Percentiles rank a stretch among this genome's conserved stretches.
Conservation (phyloP, 148 eudicot genomes). For the Fallopia convolvulus region DNA sequence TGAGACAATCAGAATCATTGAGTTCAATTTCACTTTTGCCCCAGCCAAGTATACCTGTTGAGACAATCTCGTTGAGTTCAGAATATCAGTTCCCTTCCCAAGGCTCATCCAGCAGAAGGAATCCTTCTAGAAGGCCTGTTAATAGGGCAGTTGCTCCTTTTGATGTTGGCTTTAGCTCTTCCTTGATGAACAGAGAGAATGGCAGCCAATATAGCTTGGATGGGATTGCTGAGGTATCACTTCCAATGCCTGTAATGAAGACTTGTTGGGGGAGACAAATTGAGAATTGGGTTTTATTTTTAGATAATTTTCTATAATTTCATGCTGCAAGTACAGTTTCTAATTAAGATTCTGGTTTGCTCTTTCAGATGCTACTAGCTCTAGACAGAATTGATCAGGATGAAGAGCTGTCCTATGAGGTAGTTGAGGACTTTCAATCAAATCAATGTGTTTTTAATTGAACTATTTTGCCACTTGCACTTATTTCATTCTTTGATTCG, state of each 20-base stretch:
- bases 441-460: neutral
- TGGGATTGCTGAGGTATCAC: slow-evolving; percentile 82
- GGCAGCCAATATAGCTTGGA: slow-evolving; percentile 46
- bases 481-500: slow-evolving; percentile 11
- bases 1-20: slow-evolving; percentile 22
- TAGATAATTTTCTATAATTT: neutral
- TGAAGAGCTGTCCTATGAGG: slow-evolving; percentile 78
- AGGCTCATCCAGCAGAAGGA: slow-evolving; percentile 25
- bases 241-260: slow-evolving; percentile 2
- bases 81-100: slow-evolving; percentile 23
- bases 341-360: slow-evolving; percentile 3
- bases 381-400: slow-evolving; percentile 82
- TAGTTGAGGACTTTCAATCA: slow-evolving; percentile 16
- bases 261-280: slow-evolving; percentile 8
- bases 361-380: slow-evolving; percentile 56
- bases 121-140: slow-evolving; percentile 30
- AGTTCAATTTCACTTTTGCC: slow-evolving; percentile 21
- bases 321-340: neutral
- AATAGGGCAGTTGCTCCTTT: slow-evolving; percentile 24
- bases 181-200: slow-evolving; percentile 39
- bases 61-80: slow-evolving; percentile 18
- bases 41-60: slow-evolving; percentile 26
- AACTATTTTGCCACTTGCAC: neutral
- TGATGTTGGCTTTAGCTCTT: slow-evolving; percentile 34
- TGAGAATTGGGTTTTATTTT: neutral